Conservation (phyloP, 2,329 filamentous ascomycete species). For the Myriosclerotinia curreyana region DNA sequence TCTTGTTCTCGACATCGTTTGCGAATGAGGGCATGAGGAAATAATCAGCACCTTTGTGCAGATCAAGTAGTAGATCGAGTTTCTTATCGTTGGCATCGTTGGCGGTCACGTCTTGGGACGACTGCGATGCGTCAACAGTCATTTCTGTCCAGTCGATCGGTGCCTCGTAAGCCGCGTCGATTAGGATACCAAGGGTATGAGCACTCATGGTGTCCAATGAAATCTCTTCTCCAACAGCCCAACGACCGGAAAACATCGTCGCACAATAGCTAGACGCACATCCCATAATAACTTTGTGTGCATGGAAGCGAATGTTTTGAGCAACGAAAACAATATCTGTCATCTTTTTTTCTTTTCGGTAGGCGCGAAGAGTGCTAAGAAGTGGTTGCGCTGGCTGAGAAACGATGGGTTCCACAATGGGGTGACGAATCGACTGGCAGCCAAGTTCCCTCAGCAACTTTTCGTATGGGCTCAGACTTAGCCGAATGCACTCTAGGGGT, state of each 20-base stretch:
- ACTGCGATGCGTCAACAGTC: slow-evolving; percentile 16
- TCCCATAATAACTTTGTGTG: slow-evolving; percentile 4
- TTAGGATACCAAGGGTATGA: neutral
- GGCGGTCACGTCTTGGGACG: slow-evolving; percentile 19
- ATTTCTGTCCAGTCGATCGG: slow-evolving; percentile 13
- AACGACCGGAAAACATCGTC: neutral
- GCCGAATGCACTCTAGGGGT: slow-evolving; percentile 28
- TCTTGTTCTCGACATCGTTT: slow-evolving; percentile 29
- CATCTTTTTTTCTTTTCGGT: slow-evolving; percentile 9
- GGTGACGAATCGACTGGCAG: slow-evolving; percentile 30
- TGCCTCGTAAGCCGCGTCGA: slow-evolving; percentile 11
- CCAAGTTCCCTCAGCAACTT: slow-evolving; percentile 30
- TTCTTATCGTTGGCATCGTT: slow-evolving; percentile 25
- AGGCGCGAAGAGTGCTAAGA: slow-evolving; percentile 1
- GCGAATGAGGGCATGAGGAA: slow-evolving; percentile 28
- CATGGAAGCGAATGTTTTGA: neutral
- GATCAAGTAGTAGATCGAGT: slow-evolving; percentile 30
- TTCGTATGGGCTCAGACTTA: slow-evolving; percentile 29
- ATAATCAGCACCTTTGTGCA: slow-evolving; percentile 32
- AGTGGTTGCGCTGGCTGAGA: slow-evolving; percentile 18
- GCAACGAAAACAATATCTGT: slow-evolving; percentile 12
- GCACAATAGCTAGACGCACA: slow-evolving; percentile 1
- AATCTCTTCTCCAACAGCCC: neutral
- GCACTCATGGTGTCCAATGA: neutral
- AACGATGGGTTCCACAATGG: slow-evolving; percentile 24